Conservation (phyloP, 305 asterid species). For the Caryopteris hybrid region DNA sequence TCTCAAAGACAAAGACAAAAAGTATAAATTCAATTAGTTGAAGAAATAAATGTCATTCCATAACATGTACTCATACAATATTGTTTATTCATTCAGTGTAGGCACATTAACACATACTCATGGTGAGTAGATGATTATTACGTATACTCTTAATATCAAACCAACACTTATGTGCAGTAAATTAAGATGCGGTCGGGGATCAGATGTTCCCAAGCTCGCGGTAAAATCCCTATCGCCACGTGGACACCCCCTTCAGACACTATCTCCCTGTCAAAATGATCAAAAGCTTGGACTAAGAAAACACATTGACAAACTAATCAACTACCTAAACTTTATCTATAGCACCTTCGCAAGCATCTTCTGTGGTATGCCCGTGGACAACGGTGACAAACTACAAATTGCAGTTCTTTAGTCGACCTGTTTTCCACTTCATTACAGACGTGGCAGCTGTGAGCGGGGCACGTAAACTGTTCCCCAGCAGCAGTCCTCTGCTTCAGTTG, state of each 20-base stretch:
- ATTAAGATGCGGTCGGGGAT: constrained; percentile 68
- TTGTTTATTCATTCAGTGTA: too few species aligned
- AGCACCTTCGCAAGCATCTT: constrained; percentile 86
- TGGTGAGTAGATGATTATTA: too few species aligned
- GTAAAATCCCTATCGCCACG: constrained; percentile 13
- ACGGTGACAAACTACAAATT: constrained; percentile 90
- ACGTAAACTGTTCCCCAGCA: constrained; percentile 62
- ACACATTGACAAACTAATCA: constrained; percentile 2
- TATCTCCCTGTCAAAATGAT: constrained; percentile 45
- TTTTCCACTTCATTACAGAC: constrained; percentile 68
- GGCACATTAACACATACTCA: too few species aligned
- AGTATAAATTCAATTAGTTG: too few species aligned
- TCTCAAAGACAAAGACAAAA: too few species aligned
- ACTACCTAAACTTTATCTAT: too few species aligned
- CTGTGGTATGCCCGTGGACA: constrained; percentile 89
- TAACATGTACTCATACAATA: too few species aligned
- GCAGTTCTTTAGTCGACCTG: constrained; percentile 38
- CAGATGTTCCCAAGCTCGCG: constrained; percentile 86
- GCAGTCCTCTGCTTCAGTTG: constrained; percentile 44
- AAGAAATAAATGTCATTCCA: too few species aligned
- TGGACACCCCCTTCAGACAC: constrained; percentile 38
- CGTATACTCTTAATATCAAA: too few species aligned
- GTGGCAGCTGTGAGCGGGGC: constrained; percentile 66
- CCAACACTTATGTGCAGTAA: constrained; percentile 67
- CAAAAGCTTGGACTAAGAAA: constrained; percentile 11